Conservation (phyloP, 257 asterid species). For the Schizonepeta tenuifolia region DNA sequence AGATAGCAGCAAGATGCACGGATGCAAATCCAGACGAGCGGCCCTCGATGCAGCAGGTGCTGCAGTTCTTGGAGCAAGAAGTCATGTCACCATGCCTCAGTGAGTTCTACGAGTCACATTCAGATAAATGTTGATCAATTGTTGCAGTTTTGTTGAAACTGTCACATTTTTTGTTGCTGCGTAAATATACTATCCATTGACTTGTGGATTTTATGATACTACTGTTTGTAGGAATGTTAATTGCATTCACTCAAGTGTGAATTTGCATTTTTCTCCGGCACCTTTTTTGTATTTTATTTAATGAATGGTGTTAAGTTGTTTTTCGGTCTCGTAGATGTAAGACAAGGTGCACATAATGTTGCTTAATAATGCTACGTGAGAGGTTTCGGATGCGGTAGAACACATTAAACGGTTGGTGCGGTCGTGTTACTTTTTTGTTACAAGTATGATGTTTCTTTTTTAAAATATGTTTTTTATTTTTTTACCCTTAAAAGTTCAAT, state of each 20-base stretch:
- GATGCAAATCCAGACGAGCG: slow-evolving; percentile 84
- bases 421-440: too few relatives aligned
- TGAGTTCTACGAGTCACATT: slow-evolving; percentile 83
- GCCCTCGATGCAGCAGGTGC: slow-evolving; percentile 87
- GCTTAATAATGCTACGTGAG: too few relatives aligned
- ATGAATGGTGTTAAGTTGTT: too few relatives aligned
- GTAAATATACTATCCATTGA: not conserved
- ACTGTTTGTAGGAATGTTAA: slow-evolving; percentile 28
- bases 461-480: too few relatives aligned
- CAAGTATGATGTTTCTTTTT: too few relatives aligned
- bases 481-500: too few relatives aligned
- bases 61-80: slow-evolving; percentile 92
- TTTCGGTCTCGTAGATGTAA: too few relatives aligned
- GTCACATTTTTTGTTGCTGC: not conserved
- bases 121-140: slow-evolving; percentile 59
- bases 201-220: slow-evolving; percentile 15
- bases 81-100: slow-evolving; percentile 88
- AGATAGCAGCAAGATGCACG: slow-evolving; percentile 85
- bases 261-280: slow-evolving; percentile 30
- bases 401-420: too few relatives aligned
- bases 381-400: too few relatives aligned
- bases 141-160: not conserved
- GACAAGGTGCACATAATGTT: too few relatives aligned
- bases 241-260: slow-evolving; percentile 28
- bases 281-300: not conserved